These are phyloP conservation scores for Nicotiana benthamiana DNA, from an alignment of 257 asterid genomes.

Conservation along the genomic window DNA sequence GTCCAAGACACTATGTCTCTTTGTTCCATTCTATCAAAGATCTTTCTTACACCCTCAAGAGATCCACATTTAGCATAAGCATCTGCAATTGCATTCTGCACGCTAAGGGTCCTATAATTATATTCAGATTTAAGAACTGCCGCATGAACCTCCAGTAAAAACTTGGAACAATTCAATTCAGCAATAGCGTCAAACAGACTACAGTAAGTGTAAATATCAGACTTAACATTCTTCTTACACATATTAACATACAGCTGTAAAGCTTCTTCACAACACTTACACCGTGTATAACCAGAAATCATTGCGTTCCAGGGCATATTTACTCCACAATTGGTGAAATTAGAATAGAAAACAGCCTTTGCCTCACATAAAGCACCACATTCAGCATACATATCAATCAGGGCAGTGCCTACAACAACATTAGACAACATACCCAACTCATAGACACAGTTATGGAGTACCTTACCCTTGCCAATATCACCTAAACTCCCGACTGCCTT, in stretches of 20 bases:
- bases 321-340: slow-evolving; percentile 20
- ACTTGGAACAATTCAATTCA: slow-evolving; percentile 24
- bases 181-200: slow-evolving; percentile 41
- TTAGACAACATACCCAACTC: slow-evolving; percentile 31
- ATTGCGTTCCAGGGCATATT: slow-evolving; percentile 57
- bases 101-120: slow-evolving; percentile 13
- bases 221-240: slow-evolving; percentile 24
- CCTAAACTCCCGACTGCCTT: slow-evolving; percentile 43
- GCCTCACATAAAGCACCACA: slow-evolving; percentile 39
- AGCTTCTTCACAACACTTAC: slow-evolving; percentile 29
- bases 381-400: slow-evolving; percentile 45
- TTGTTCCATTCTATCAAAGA: slow-evolving; percentile 29
- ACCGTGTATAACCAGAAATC: slow-evolving; percentile 34
- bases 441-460: slow-evolving; percentile 28
- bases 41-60: slow-evolving; percentile 31
- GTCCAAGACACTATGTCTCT: slow-evolving; percentile 48
- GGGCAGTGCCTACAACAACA: slow-evolving; percentile 38
- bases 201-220: slow-evolving; percentile 46
- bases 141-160: slow-evolving; percentile 39
- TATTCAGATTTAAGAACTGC: slow-evolving; percentile 34
- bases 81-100: slow-evolving; percentile 44
- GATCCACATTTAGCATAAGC: slow-evolving; percentile 49
- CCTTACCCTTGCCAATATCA: slow-evolving; percentile 33
- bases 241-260: slow-evolving; percentile 25
- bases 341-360: slow-evolving; percentile 25